These are phyloP conservation scores for Alternaria viburni DNA, from an alignment of 2,329 filamentous ascomycete species.

Conservation along the genomic window DNA sequence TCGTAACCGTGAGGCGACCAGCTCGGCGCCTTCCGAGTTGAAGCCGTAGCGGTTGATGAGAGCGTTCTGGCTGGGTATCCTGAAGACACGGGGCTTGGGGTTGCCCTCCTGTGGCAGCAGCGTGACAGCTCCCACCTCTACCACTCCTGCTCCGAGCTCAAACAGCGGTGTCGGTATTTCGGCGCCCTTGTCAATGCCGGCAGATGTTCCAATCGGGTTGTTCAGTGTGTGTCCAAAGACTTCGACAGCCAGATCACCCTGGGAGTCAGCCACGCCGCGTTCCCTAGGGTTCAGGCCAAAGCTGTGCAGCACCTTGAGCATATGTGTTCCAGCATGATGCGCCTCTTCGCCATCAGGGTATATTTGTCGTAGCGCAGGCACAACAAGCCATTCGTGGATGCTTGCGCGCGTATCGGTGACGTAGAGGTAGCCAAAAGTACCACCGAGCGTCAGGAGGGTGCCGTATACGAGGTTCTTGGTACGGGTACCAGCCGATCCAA, in stretches of 20 bases:
- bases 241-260: conserved; percentile 62
- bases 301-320: conserved; percentile 74
- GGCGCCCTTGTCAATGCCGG: conserved; percentile 92
- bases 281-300: conserved; percentile 84
- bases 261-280: conserved; percentile 65
- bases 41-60: conserved; percentile 96
- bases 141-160: conserved; percentile 80
- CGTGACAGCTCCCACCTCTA: conserved; percentile 92
- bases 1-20: conserved; percentile 78
- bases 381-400: conserved; percentile 59
- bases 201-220: conserved; percentile 94
- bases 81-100: conserved; percentile 84
- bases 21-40: conserved; percentile 88
- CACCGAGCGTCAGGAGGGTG: conserved; percentile 59
- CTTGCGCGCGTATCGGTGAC: conserved; percentile 61
- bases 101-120: conserved; percentile 89
- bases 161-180: conserved; percentile 87
- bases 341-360: conserved; percentile 86
- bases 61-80: conserved; percentile 80
- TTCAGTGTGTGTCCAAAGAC: conserved; percentile 79
- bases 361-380: conserved; percentile 68
- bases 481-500: conserved; percentile 51
- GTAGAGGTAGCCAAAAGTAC: conserved; percentile 58
- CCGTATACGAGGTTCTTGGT: conserved; percentile 60
- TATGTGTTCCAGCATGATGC: conserved; percentile 78